phyloP scores from a whole-genome alignment of 805 yeast genomes.

The Ogataea wickerhamii region DNA sequence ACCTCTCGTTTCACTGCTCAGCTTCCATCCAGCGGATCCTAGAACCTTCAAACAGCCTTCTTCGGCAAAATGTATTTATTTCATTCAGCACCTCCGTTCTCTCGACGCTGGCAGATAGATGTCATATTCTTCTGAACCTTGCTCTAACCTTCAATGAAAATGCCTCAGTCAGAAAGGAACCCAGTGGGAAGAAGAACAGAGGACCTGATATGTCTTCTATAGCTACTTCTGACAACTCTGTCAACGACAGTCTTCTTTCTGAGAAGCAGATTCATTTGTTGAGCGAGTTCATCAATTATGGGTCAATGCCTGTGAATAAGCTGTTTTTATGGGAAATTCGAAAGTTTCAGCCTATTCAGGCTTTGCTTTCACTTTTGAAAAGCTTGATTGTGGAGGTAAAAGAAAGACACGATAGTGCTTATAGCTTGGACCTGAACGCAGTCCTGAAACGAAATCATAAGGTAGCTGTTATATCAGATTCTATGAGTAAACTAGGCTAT shows the following conservation, averaged over 20 bases:
- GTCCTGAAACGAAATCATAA: constrained; percentile 9
- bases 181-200: neutral
- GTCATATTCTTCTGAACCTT: constrained; percentile 16
- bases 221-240: neutral
- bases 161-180: neutral
- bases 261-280: constrained; percentile 21
- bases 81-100: constrained; percentile 17
- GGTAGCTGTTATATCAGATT: constrained; percentile 14
- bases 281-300: constrained; percentile 19
- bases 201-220: constrained; percentile 5
- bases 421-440: neutral
- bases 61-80: constrained; percentile 17
- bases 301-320: constrained; percentile 20
- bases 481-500: constrained; percentile 20
- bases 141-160: constrained; percentile 6
- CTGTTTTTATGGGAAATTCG: constrained; percentile 25
- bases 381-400: constrained; percentile 15
- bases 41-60: constrained; percentile 17
- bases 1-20: constrained; percentile 18
- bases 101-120: constrained; percentile 21
- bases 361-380: constrained; percentile 16
- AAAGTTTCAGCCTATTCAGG: constrained; percentile 27
- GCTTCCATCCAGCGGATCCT: constrained; percentile 20
- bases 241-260: neutral
- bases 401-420: constrained; percentile 1